Base-by-base conservation (phyloP, 2,329 filamentous ascomycete genomes). In the Cytospora chrysosperma region DNA sequence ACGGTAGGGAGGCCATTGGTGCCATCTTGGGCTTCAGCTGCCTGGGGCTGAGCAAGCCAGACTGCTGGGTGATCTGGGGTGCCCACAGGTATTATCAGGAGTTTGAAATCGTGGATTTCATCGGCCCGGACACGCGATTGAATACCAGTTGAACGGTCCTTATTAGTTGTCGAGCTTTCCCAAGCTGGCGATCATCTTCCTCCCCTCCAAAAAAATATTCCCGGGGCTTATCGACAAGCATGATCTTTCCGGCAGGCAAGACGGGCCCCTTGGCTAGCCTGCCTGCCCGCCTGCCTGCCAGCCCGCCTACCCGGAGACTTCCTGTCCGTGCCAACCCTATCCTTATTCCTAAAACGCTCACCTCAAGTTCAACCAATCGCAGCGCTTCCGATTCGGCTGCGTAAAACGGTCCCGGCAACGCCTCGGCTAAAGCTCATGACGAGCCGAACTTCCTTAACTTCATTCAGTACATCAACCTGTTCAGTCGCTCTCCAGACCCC, bases 341-440 rank as follows among this genome's bases (percentile, higher is more conserved):
- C 34, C 13, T 13, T 2, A 9, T 50, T 40, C n/a, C 49, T 17
- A 43, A 10, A 24, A 28, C 21, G 32, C 26, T 12, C 7, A 17
- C 32, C 27, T 43, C 56, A 66, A 24, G 9, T n/a, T 47, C 43
- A 71, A 64, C 81, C 81, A 83, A 83, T 83, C 74, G 78, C 62
- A 69, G 64, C 68, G 65, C 68, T 71, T 68, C 70, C 73, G 79
- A 77, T 82, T 79, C 73, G 75, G 73, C 34, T 54, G 37, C 43
- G 59, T 63, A 58, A 59, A 37, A 56, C 52, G 77, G 78, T 79
- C 81, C 83, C 81, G 81, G 81, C 79, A 82, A 82, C 53, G 52
- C 52, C 61, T 66, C 64, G 64, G 64, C 58, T 62, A 65, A 51
- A 55, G 56, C 49, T 55, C 59, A 51, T 37, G 60, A 62, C 51